phyloP scores from a whole-genome alignment of 352 stramenopile genomes.

The Sclerospora graminicola region DNA sequence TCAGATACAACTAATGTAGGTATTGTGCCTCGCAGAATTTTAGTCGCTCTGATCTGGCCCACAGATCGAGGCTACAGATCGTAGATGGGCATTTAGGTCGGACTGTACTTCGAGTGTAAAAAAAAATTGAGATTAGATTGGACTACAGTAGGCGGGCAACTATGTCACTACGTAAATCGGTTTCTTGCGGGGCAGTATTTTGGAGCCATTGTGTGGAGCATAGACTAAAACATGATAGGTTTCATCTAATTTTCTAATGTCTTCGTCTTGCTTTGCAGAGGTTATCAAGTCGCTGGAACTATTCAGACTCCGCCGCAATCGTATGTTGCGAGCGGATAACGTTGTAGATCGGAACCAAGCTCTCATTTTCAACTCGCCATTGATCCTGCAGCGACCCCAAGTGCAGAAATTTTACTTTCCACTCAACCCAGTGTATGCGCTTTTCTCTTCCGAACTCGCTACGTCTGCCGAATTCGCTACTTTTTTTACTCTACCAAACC shows the following conservation, averaged over 20 bases:
- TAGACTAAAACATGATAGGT: neutral
- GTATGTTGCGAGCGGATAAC: constrained; percentile 64
- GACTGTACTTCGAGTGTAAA: too few species aligned
- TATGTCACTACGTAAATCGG: too few species aligned
- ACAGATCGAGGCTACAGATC: too few species aligned
- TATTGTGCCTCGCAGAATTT: too few species aligned
- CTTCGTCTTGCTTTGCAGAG: constrained; percentile 27
- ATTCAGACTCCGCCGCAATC: too few species aligned
- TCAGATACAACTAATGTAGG: too few species aligned
- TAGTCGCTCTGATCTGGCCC: too few species aligned
- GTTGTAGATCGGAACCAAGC: constrained; percentile 91
- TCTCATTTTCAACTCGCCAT: constrained; percentile 80
- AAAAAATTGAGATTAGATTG: too few species aligned
- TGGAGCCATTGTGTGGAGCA: too few species aligned
- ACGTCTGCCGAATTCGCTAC: constrained; percentile 76
- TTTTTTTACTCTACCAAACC: constrained; percentile 62
- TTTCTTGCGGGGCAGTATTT: too few species aligned
- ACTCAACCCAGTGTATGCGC: constrained; percentile 71
- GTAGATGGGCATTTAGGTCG: too few species aligned
- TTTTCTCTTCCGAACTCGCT: constrained; percentile 70
- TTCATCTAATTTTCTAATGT: constrained; percentile 1
- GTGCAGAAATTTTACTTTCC: constrained; percentile 84
- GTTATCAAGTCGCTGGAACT: constrained; percentile 92
- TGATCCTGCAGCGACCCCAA: constrained; percentile 64
- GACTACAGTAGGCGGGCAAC: too few species aligned